Percentiles rank a stretch among this genome's conserved stretches.
These are phyloP conservation scores for Capsella bursapastoris DNA, from an alignment of 345 rosid species.

Conservation along the genomic window DNA sequence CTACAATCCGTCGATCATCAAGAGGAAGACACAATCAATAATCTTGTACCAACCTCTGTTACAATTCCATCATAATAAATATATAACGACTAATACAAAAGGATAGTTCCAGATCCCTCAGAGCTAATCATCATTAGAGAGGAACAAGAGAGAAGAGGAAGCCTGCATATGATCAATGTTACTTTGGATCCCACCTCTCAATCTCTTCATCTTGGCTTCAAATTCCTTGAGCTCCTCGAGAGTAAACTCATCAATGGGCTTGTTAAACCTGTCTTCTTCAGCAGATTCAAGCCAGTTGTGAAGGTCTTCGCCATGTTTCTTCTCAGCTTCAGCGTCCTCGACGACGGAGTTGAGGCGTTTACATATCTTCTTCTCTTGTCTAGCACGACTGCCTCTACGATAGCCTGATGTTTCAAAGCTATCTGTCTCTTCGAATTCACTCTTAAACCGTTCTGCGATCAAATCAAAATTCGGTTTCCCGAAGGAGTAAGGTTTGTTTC, in stretches of 20 bases:
- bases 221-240: slow-evolving; percentile 33
- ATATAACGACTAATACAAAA: neutral
- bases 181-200: slow-evolving; percentile 4
- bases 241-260: slow-evolving; percentile 34
- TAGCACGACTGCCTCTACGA: neutral
- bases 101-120: neutral
- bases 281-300: slow-evolving; percentile 33
- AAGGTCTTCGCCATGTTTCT: slow-evolving; percentile 36
- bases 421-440: slow-evolving; percentile 24
- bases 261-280: slow-evolving; percentile 37
- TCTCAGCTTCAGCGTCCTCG: slow-evolving; percentile 34
- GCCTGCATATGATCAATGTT: slow-evolving; percentile 19
- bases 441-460: slow-evolving; percentile 41
- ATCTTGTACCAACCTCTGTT: neutral
- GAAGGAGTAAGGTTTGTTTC: slow-evolving; percentile 49
- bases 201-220: slow-evolving; percentile 18
- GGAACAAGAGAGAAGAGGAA: slow-evolving; percentile 31
- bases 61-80: neutral
- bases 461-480: slow-evolving; percentile 44
- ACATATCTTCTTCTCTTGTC: slow-evolving; percentile 32
- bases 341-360: slow-evolving; percentile 36
- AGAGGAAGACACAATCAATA: neutral
- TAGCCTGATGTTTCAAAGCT: slow-evolving; percentile 8
- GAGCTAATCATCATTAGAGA: neutral
- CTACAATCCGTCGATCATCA: slow-evolving; percentile 1